Conservation (phyloP, 2,329 filamentous ascomycete species). For the Alternaria brassicae region DNA sequence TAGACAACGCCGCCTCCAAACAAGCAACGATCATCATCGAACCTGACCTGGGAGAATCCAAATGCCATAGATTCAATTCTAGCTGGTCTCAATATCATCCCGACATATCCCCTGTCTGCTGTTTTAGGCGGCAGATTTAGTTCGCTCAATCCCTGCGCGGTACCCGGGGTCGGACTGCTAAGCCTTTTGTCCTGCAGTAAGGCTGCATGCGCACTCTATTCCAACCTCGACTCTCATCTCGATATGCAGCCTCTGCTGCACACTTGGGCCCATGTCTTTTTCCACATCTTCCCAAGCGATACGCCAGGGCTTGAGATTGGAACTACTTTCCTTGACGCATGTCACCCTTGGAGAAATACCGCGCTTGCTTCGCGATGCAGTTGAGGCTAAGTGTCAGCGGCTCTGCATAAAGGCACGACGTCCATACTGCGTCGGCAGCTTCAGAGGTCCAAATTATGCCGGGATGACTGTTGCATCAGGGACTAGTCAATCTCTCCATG, state of each 20-base stretch:
- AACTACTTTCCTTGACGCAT: constrained; percentile 31
- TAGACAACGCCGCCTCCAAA: constrained; percentile 25
- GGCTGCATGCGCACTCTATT: constrained; percentile 41
- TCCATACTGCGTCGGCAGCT: neutral
- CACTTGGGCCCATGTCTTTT: constrained; percentile 14
- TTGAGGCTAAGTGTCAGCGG: constrained; percentile 28
- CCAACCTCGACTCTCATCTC: constrained; percentile 38
- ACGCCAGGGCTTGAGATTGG: constrained; percentile 17
- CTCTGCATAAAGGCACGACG: constrained; percentile 17
- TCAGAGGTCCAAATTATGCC: constrained; percentile 1
- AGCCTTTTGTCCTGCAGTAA: constrained; percentile 30
- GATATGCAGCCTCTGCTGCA: constrained; percentile 25
- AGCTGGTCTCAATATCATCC: constrained; percentile 12
- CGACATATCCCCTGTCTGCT: constrained; percentile 14
- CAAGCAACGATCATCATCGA: constrained; percentile 36
- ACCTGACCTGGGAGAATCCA: constrained; percentile 19
- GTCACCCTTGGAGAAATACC: constrained; percentile 17
- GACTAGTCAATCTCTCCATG: neutral
- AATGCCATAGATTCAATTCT: constrained; percentile 11
- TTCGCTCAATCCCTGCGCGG: constrained; percentile 18
- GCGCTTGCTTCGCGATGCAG: constrained; percentile 14
- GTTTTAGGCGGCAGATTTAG: constrained; percentile 31
- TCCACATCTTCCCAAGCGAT: constrained; percentile 15
- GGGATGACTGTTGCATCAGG: neutral
- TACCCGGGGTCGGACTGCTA: constrained; percentile 25